Evolutionary conservation across 2,329 filamentous ascomycete species (phyloP), one percentile per base, ranked within the genome.

Genomic region (Sporothrix schenckii): DNA sequence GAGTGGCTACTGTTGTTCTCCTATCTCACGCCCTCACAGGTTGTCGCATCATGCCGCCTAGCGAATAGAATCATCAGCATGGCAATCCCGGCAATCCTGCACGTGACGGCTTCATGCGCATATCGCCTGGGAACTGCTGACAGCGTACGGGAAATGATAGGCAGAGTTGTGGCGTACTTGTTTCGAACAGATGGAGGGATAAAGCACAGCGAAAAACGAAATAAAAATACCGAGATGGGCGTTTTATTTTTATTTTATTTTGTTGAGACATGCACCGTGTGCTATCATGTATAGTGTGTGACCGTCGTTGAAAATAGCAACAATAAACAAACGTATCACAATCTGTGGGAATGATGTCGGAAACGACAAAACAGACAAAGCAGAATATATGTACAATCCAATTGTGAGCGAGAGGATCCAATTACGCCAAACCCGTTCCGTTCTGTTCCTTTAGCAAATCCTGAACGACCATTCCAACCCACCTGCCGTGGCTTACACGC

Each of bases 401-500:
- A 19, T 56, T 67, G 50, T 56, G 50, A 56, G 65, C 21, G 65
- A 27, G 65, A 67, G 65, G 50, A 52, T 56, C 61, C 61, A 49
- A 30, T 27, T 49, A 30, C 44, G 24, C 60, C 41, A 47, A 47
- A 30, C 7, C 60, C 13, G 21, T 49, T 27, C 24, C 21, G 7
- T 34, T 49, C 44, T 13, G 41, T 41, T 30, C 63, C 39, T 14
- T 66, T 54, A 16, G 19, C 34, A 27, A 53, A n/a, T 50, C 60
- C 34, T 11, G 16, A 27, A 63, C 6, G 21, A 13, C 39, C 56
- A 34, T 7, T 34, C 60, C 41, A 66, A 39, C 47, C 27, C 61
- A n/a, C n/a, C 13, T 24, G n/a, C n/a, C 39, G 4, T 16, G 2
- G 16, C 39, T 68, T 34, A 72, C 7, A 67, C 68, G 16, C 75